Base-by-base conservation (phyloP, 2,329 filamentous ascomycete species). In the Fusarium clavum region DNA sequence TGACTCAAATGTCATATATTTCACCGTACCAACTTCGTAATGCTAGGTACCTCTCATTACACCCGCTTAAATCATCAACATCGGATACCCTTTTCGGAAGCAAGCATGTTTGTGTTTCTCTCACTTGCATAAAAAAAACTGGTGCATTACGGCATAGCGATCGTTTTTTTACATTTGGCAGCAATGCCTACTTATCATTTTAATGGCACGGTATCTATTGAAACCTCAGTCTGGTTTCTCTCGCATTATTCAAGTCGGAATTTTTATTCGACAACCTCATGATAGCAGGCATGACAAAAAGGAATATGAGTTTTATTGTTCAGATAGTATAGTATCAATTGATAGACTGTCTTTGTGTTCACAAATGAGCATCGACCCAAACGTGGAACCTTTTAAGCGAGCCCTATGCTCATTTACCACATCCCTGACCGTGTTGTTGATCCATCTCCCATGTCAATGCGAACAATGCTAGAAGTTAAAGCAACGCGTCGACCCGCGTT, bases 61-160 rank as follows among this genome's bases (percentile, higher is more conserved):
- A 64, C 32, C n/a, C 52, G 55, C 43, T 47, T 48, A 62, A 57
- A 34, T 48, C 48, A 53, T 53, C 53, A 60, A 43, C 44, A 62
- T 61, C 60, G 61, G 45, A 74, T 74, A 74, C 70, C 70, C 65
- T 44, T 61, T 62, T 48, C 61, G 24, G 58, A 69, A 74, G 62
- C 64, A 71, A 70, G 51, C 62, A 58, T 61, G 57, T 58, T 54
- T 61, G 44, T 57, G 47, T 61, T 74, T 66, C 46, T 56, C 44
- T 48, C 38, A 63, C 53, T 68, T 64, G 68, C 68, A 70, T 70
- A 65, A 52, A 64, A 64, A 64, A 45, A 64, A 64, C 49, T 38
- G 64, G 68, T 71, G 64, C 53, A 71, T 67, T 43, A 29, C 64
- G 54, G 55, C 64, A 49, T 60, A 68, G 67, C 68, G 55, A 61